Conservation (phyloP, 148 eudicot genomes). For the Fagopyrum homotropicum region DNA sequence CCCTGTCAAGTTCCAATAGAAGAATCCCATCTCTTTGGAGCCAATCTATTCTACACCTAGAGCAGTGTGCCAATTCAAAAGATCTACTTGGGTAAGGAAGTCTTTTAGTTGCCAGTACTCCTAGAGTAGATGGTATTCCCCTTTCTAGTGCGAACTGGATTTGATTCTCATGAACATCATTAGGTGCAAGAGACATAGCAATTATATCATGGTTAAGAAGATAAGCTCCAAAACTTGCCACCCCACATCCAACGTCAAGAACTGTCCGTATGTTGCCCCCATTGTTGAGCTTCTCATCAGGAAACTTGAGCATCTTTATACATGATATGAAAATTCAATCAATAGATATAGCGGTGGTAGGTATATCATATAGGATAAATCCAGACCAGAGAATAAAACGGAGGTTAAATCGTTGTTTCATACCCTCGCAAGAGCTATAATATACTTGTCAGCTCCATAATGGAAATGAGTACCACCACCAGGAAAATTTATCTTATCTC, state of each 20-base stretch:
- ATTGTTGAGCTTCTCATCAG: conserved; percentile 43
- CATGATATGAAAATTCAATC: neutral
- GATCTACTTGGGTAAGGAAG: conserved; percentile 77
- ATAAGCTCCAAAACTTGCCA: conserved; percentile 84
- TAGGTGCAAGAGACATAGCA: conserved; percentile 76
- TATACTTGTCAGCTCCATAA: conserved; percentile 67
- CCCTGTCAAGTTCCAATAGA: conserved; percentile 59
- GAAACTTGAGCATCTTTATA: conserved; percentile 64
- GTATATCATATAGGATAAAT: neutral
- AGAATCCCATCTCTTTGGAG: conserved; percentile 71
- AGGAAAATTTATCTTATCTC: conserved; percentile 65
- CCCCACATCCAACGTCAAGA: conserved; percentile 84
- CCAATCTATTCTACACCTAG: conserved; percentile 84
- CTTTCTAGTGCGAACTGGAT: conserved; percentile 79
- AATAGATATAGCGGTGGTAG: neutral
- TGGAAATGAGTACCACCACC: conserved; percentile 90
- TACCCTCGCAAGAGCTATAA: conserved; percentile 58
- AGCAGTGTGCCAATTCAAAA: conserved; percentile 76
- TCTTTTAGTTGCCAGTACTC: conserved; percentile 68
- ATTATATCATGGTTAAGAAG: conserved; percentile 51
- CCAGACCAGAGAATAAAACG: neutral
- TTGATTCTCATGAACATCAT: conserved; percentile 77
- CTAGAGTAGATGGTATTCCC: conserved; percentile 67
- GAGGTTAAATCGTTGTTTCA: neutral
- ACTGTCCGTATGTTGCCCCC: conserved; percentile 57